phyloP scores from a whole-genome alignment of 169 alveolate genomes.

The Eimeria brunetti region DNA sequence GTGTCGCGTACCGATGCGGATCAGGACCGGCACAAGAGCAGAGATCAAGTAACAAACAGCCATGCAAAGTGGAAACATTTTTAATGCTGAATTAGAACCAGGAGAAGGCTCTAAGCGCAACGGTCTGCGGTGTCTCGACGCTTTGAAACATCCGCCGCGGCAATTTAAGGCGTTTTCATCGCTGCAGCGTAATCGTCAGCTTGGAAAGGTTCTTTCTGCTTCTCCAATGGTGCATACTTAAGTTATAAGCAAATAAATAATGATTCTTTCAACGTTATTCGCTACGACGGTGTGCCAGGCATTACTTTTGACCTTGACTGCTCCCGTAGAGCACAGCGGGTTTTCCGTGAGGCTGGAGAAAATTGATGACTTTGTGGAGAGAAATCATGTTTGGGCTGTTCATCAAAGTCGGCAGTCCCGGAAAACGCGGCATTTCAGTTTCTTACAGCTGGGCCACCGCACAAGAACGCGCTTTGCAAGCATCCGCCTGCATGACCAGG shows the following conservation, averaged over 20 bases:
- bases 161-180: too few species aligned
- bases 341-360: slow-evolving; percentile 42
- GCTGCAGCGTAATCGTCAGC: background rate
- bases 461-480: slow-evolving; percentile 32
- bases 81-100: background rate
- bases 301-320: background rate
- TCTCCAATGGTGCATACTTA: background rate
- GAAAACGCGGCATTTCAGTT: background rate
- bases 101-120: background rate
- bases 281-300: background rate
- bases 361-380: slow-evolving; percentile 31
- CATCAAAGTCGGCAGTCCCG: slow-evolving; percentile 7
- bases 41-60: background rate
- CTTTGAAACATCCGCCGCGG: background rate
- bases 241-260: background rate
- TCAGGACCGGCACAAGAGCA: background rate
- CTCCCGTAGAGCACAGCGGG: slow-evolving; percentile 60
- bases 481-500: slow-evolving; percentile 80
- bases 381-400: slow-evolving; percentile 63
- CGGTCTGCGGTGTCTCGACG: slow-evolving; percentile 24
- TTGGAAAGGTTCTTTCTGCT: background rate
- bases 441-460: slow-evolving; percentile 74
- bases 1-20: background rate
- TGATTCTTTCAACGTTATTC: background rate
- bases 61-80: background rate